phyloP scores from a whole-genome alignment of 1,139 yeast genomes.

The Yamadazyma dendronema region DNA sequence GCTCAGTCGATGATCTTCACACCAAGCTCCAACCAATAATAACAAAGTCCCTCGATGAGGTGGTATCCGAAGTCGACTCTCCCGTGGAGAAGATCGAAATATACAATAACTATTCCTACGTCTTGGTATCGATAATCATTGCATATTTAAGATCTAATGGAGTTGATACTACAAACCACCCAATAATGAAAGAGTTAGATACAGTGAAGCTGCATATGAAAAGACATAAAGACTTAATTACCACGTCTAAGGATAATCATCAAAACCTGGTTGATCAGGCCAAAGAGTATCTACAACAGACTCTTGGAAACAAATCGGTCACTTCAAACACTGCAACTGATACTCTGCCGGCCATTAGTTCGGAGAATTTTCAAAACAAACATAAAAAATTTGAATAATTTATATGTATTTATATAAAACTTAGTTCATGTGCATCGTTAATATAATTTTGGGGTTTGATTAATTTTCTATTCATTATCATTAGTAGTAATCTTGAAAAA shows the following conservation, averaged over 20 bases:
- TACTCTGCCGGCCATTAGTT: conserved; percentile 56
- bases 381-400: conserved; percentile 50
- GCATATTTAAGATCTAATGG: conserved; percentile 66
- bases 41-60: conserved; percentile 35
- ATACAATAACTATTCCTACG: conserved; percentile 44
- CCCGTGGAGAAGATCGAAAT: conserved; percentile 36
- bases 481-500: conserved; percentile 51
- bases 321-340: conserved; percentile 27
- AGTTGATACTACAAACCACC: conserved; percentile 53
- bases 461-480: background rate
- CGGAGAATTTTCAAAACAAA: conserved; percentile 53
- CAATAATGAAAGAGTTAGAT: conserved; percentile 66
- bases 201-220: conserved; percentile 71
- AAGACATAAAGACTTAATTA: conserved; percentile 48
- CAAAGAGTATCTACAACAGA: conserved; percentile 40
- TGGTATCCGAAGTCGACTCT: conserved; percentile 25
- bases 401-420: conserved; percentile 3
- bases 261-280: conserved; percentile 24
- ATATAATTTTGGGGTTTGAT: conserved; percentile 3
- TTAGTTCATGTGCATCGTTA: conserved; percentile 13
- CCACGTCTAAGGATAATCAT: conserved; percentile 17
- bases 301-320: conserved; percentile 38
- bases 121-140: conserved; percentile 44
- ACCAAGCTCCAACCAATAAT: conserved; percentile 32
- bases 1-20: conserved; percentile 29